These are phyloP conservation scores for Gracilaria caudata DNA, from an alignment of 23 red algal genomes.

Conservation along the genomic window DNA sequence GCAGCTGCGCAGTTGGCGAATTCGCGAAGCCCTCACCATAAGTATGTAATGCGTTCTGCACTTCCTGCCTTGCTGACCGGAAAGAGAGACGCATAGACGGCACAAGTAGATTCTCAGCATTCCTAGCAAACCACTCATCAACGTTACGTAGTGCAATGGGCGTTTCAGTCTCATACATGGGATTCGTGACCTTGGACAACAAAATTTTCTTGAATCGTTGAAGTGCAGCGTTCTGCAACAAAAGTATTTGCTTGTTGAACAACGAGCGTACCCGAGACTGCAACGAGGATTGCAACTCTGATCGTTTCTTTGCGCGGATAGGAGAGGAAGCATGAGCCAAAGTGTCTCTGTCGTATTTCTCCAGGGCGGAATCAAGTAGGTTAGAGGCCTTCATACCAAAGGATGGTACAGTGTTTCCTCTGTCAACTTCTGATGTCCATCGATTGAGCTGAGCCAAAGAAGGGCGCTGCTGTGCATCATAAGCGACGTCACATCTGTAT, in stretches of 20 bases:
- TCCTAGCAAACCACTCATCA: constrained; percentile 89
- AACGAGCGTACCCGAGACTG: constrained; percentile 78
- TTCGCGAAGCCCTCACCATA: constrained; percentile 81
- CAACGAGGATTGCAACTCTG: constrained; percentile 71
- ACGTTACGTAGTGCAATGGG: constrained; percentile 63
- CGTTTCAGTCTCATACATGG: constrained; percentile 69
- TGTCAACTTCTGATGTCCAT: constrained; percentile 86
- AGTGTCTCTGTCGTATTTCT: constrained; percentile 86
- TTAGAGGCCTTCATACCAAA: constrained; percentile 85
- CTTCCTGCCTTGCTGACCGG: constrained; percentile 71
- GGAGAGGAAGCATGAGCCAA: constrained; percentile 70
- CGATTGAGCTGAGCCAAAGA: constrained; percentile 75
- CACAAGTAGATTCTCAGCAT: constrained; percentile 87
- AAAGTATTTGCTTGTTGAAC: constrained; percentile 92
- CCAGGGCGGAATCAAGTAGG: constrained; percentile 62
- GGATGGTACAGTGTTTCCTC: constrained; percentile 61
- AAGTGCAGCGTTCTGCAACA: constrained; percentile 85
- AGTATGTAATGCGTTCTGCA: constrained; percentile 82
- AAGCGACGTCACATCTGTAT: constrained; percentile 85
- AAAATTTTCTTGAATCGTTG: constrained; percentile 89
- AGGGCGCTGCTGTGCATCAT: constrained; percentile 61
- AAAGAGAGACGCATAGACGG: constrained; percentile 86
- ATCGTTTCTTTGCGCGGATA: constrained; percentile 80
- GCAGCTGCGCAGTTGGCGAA: constrained; percentile 91
- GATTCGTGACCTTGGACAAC: constrained; percentile 67